Base-by-base conservation (phyloP, 192 early-diverging fungal species). In the Coemansia sp. region DNA sequence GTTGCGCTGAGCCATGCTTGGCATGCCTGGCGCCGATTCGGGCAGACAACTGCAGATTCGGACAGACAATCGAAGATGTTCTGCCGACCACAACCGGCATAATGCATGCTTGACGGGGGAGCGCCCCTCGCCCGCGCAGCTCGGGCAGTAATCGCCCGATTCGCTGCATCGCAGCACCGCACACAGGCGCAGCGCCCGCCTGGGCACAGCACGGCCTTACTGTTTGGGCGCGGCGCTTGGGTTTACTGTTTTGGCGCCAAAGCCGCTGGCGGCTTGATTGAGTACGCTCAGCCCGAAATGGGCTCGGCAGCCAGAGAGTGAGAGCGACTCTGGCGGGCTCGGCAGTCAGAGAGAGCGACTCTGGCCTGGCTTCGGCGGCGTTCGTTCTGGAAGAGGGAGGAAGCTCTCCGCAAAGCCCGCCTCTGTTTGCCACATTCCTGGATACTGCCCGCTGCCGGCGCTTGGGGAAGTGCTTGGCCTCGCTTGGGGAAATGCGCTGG, bases 401-500 rank as follows among this genome's bases (percentile, higher is more conserved):
- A 12, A 44, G 40, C 52, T 54, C 52, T 54, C 52, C 52, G 21
- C 52, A 54, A 44, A 44, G 15, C 11, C 15, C 40, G 14, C 6
- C 25, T 18, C 28, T 21, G 36, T 12, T 58, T n/a, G 67, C 67
- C 67, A 69, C 67, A 69, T 69, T 63, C 52, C 54, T 34, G 47
- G 31, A 51, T 67, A 68, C 67, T 63, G 60, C 60, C 42, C 31
- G 21, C 59, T n/a, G 47, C 47, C 47, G 0, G 50, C 25, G 50
- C 50, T 50, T 50, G 18, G 47, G 47, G 47, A n/a, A 8, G 47
- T 28, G 26, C 5, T 28, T 28, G 51, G 20, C 51, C 14, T 55
- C 23, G 20, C 17, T 51, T 7, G 49, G 15, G 50, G 50, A 34
- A 34, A 34, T 34, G 31, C 31, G 31, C 31, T 34, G 31, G 31